Base-by-base conservation (phyloP, 805 yeast species). In the Starmera caribaea region DNA sequence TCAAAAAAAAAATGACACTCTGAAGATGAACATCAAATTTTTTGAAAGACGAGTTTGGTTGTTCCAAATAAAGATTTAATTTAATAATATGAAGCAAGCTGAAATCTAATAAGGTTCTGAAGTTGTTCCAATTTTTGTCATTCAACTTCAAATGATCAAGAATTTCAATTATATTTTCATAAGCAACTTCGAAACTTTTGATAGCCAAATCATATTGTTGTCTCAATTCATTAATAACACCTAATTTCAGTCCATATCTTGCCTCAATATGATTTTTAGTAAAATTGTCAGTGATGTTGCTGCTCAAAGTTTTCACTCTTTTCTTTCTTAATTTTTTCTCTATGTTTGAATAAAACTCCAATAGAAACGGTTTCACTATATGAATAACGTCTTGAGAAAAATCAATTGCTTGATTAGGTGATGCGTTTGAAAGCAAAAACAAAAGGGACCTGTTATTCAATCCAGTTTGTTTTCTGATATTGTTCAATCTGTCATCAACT, bases 11-110 rank as follows among this genome's bases (percentile, higher is more conserved):
- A 8, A 65, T 47, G 1, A 81, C 74, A 36, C 71, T 72, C 28
- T 68, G 67, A 2, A 82, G 51, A 60, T 86, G 96, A 15, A 73
- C 65, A 31, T 68, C 68, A 53, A 84, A 86, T 53, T 78, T 81
- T 42, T 70, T 65, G 48, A 76, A 73, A 0, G 89, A 85, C 36
- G 65, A 48, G 31, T 76, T 65, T 1, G 81, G 70, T 44, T 73
- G 76, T 33, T 74, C 82, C 12, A 74, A 42, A 12, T 81, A 75
- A 21, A 84, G 63, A 47, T 76, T 73, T 1, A 77, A 63, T 45
- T 82, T 68, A 8, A 74, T 73, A 9, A 84, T 76, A 48, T 81
- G 83, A 38, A 81, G 65, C 0, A 81, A 79, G 6, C 74, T 51
- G 4, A 75, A 54, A 51, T 86, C 95, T 6, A 82, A 54, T 36